A percentile compares a stretch with the other conserved stretches of the same genome.
Conservation (phyloP, 108 stramenopile species). For the Discostella stelligeroides region DNA sequence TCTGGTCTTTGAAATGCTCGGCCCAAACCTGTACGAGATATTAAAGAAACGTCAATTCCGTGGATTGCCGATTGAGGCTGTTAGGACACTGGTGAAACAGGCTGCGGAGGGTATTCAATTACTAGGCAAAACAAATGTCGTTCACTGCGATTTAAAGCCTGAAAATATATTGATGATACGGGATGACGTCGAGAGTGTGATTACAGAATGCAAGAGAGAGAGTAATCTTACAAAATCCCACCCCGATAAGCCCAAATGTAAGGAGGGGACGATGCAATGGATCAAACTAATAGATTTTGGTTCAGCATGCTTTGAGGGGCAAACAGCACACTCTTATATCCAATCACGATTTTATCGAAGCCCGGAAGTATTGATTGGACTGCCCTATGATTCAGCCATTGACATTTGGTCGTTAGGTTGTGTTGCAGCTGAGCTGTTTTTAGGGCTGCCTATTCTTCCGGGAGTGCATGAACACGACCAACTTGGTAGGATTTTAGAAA, state of each 20-base stretch:
- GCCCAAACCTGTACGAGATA: slow-evolving; percentile 93
- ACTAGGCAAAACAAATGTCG: slow-evolving; percentile 74
- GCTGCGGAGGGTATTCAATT: slow-evolving; percentile 68
- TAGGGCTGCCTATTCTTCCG: slow-evolving; percentile 96
- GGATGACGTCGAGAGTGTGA: slow-evolving; percentile 52
- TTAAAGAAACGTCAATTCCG: slow-evolving; percentile 93
- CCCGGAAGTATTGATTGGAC: slow-evolving; percentile 94
- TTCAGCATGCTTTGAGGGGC: slow-evolving; percentile 92
- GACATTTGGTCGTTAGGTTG: slow-evolving; percentile 98
- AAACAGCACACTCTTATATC: slow-evolving; percentile 93
- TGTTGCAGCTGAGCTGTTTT: slow-evolving; percentile 94
- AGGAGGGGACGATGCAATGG: slow-evolving; percentile 29
- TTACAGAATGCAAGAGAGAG: slow-evolving; percentile 48
- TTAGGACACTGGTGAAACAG: slow-evolving; percentile 75
- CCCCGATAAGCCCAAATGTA: background rate
- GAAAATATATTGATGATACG: slow-evolving; percentile 94
- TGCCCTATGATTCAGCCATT: slow-evolving; percentile 94
- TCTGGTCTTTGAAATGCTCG: slow-evolving; percentile 93
- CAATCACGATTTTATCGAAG: slow-evolving; percentile 98
- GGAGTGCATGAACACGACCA: slow-evolving; percentile 97
- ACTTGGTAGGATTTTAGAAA: slow-evolving; percentile 91
- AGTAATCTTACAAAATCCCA: background rate
- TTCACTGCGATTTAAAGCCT: slow-evolving; percentile 99
- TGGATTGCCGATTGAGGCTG: slow-evolving; percentile 84
- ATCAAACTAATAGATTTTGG: slow-evolving; percentile 98